These are phyloP conservation scores for Avena atlantica DNA, from an alignment of 176 grass and related monocot genomes.

Conservation along the genomic window DNA sequence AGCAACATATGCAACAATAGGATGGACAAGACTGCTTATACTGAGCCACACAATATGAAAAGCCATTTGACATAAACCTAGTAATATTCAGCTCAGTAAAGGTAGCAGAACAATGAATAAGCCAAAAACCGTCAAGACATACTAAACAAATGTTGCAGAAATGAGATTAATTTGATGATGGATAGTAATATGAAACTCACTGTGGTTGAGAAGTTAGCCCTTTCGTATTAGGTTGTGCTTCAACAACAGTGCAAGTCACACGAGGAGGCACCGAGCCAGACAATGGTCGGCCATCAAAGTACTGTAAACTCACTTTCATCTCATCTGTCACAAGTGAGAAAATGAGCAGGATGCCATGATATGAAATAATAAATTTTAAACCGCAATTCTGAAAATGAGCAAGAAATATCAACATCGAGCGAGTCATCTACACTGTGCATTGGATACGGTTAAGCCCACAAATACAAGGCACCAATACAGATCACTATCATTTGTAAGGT, in stretches of 20 bases:
- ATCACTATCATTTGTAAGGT: constrained; percentile 4
- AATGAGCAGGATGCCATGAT: constrained; percentile 26
- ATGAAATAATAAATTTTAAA: constrained; percentile 22
- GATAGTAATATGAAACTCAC: constrained; percentile 61
- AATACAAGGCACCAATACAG: constrained; percentile 8
- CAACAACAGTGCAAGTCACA: constrained; percentile 90
- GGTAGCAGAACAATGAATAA: background rate
- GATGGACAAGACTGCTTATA: background rate
- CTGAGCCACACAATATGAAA: background rate
- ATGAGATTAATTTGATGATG: constrained; percentile 21
- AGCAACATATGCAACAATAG: constrained; percentile 25
- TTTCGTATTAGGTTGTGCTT: constrained; percentile 88
- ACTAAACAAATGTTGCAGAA: constrained; percentile 12
- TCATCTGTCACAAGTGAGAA: constrained; percentile 67
- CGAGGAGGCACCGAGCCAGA: constrained; percentile 81
- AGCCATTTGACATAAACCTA: background rate
- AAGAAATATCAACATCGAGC: constrained; percentile 5
- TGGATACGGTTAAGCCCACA: background rate
- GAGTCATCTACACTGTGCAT: constrained; percentile 15
- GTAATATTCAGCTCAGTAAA: constrained; percentile 7
- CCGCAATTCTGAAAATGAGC: constrained; percentile 19
- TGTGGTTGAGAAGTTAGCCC: constrained; percentile 86
- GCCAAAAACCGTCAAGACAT: background rate
- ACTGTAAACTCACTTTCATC: constrained; percentile 86
- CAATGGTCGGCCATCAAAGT: constrained; percentile 85